Evolutionary conservation across 2,329 filamentous ascomycete species (phyloP).

Genomic region (Lasiodiplodia hormozganensis): DNA sequence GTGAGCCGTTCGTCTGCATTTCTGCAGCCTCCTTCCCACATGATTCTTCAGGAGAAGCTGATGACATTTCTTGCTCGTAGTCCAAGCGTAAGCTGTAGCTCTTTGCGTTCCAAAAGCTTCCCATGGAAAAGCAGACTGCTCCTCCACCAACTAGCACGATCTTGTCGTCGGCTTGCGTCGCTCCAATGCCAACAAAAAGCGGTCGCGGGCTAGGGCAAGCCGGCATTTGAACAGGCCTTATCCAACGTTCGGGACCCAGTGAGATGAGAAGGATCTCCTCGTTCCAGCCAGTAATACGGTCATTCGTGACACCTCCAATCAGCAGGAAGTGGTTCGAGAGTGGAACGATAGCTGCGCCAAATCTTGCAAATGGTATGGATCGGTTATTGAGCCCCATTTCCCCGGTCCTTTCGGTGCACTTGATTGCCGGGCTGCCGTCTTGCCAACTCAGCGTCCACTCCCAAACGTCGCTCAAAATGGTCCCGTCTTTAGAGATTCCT

Average conservation of each 20-base stretch:
- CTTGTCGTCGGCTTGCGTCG: constrained; percentile 56
- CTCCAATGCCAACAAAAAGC: constrained; percentile 73
- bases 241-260: background rate
- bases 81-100: background rate
- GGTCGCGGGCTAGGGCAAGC: constrained; percentile 58
- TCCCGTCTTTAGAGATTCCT: constrained; percentile 71
- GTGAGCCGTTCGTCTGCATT: background rate
- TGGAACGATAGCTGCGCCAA: constrained; percentile 60
- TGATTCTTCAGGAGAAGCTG: constrained; percentile 17
- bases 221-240: constrained; percentile 22
- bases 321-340: constrained; percentile 51
- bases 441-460: constrained; percentile 61
- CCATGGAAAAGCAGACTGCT: constrained; percentile 89
- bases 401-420: background rate
- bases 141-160: constrained; percentile 78
- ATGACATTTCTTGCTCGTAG: background rate
- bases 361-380: constrained; percentile 45
- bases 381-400: background rate
- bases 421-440: constrained; percentile 35
- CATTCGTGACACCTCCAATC: constrained; percentile 59
- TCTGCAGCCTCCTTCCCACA: background rate
- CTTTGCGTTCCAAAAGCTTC: constrained; percentile 62
- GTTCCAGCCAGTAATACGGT: constrained; percentile 52
- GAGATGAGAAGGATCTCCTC: constrained; percentile 61
- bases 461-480: constrained; percentile 68